These are phyloP conservation scores for Geranium rotundifolium DNA, from an alignment of 345 rosid species.

Conservation along the genomic window DNA sequence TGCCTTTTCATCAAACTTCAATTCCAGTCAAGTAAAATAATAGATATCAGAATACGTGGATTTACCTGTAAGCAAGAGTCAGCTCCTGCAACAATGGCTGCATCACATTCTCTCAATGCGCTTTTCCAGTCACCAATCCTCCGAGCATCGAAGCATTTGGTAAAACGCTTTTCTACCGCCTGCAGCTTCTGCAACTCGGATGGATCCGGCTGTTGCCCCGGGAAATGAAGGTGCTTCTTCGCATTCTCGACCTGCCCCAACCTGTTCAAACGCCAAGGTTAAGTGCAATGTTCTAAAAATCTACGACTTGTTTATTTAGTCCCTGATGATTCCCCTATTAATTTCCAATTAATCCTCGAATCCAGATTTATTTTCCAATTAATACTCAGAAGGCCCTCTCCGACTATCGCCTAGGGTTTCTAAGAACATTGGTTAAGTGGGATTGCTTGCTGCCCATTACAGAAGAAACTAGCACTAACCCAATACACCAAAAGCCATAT, in stretches of 20 bases:
- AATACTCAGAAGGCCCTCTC: too few relatives aligned
- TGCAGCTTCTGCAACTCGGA: conserved; percentile 49
- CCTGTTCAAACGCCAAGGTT: conserved; percentile 35
- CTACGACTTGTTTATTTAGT: too few relatives aligned
- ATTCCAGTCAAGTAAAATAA: conserved; percentile 6
- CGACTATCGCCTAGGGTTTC: too few relatives aligned
- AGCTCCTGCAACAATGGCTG: conserved; percentile 73
- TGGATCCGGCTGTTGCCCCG: conserved; percentile 50
- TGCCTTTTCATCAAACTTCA: neutral
- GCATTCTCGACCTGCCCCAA: conserved; percentile 81
- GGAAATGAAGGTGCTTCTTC: conserved; percentile 38
- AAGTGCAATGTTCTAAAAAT: too few relatives aligned
- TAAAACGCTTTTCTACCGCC: conserved; percentile 53
- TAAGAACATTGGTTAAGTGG: too few relatives aligned
- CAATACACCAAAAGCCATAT: too few relatives aligned
- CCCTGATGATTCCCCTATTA: too few relatives aligned
- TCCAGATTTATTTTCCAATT: too few relatives aligned
- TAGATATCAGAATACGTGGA: neutral
- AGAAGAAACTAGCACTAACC: too few relatives aligned
- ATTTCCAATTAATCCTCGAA: too few relatives aligned
- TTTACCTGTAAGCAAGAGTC: conserved; percentile 78
- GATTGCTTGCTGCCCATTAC: too few relatives aligned
- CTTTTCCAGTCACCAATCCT: conserved; percentile 62
- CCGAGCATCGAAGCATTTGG: conserved; percentile 63
- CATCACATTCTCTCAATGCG: conserved; percentile 50